Evolutionary conservation across 768 basidiomycete species (phyloP), one percentile per base, ranked within the genome.

Genomic region (Gymnopilus junonius): DNA sequence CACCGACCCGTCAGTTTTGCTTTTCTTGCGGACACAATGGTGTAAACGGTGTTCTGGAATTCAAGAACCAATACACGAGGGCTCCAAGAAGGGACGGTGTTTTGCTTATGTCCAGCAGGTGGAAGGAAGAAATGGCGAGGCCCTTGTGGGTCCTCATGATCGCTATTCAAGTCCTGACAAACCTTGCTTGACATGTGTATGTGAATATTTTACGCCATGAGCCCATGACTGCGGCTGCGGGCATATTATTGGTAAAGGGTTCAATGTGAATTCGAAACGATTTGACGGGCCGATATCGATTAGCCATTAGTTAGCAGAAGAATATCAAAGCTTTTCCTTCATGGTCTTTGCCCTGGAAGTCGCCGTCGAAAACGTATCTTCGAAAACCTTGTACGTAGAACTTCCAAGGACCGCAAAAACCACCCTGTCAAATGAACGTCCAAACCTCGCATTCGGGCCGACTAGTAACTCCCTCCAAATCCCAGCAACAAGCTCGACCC

Each of bases 381-480:
- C 64, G 58, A 75, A 75, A 21, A 64, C 65, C 35, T 65, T 64
- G 58, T 71, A 71, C 0, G 71, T 75, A 29, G 40, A 56, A 31
- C 61, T 55, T 10, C 71, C 74, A 20, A 75, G 64, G 34, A 92
- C 84, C 1, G 88, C 89, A 74, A 91, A 91, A 15, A 87, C 76
- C 39, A 92, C 79, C n/a, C 77, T 76, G 62, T 87, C 81, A 70
- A 92, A 92, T 0, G 85, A 85, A 31, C 74, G 62, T 62, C 69
- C 71, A 70, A 87, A 92, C 17, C 88, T 77, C 35, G 87, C 83
- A 8, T 76, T 75, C 21, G 80, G 74, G 3, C 71, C 78, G 4
- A 76, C 70, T 55, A 92, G 70, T 23, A 91, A 73, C 59, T 89
- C 85, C 32, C 79, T 81, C 91, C 91, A 92, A 25, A 89, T 80